Evolutionary conservation across 2,329 filamentous ascomycete species (phyloP), one percentile per base, ranked within the genome.

Genomic region (Rasamsonia emersonii): DNA sequence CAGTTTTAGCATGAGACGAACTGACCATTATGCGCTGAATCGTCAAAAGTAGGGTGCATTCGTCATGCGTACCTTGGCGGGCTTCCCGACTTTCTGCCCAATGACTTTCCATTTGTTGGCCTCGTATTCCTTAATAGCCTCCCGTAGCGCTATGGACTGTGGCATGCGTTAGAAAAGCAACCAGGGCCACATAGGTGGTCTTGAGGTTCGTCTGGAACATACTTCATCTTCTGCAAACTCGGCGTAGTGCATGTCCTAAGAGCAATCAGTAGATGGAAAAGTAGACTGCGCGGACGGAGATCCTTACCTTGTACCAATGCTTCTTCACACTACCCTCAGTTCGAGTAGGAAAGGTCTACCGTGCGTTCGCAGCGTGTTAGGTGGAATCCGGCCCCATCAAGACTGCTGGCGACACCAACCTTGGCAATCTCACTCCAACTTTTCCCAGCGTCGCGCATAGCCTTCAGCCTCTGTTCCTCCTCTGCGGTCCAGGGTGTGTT

Each of bases 311-410:
- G 63, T 98, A 96, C 89, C 91, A 98, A 59, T 98, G 91, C 65
- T 96, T 98, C 71, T 96, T 98, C 14, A 98, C 91, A 52, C 88
- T 95, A 5, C 91, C 91, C 64, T 98, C 91, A 24, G 91, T 98
- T 50, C 91, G 75, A 15, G 77, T 79, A 8, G 91, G 89, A 56
- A 98, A 98, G 2, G 83, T 88, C 84, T 93, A n/a, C n/a, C n/a
- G n/a, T n/a, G n/a, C n/a, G 44, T 27, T 36, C 9, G 20, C 36
- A 28, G 15, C 28, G 20, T 33, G 14, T n/a, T n/a, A n/a, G n/a
- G n/a, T n/a, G n/a, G n/a, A n/a, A n/a, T n/a, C n/a, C n/a, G n/a
- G n/a, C n/a, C n/a, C n/a, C n/a, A n/a, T n/a, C n/a, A n/a, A n/a
- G n/a, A n/a, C n/a, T n/a, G n/a, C n/a, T n/a, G n/a, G n/a, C n/a